Percentiles rank a stretch among this genome's conserved stretches.
phyloP scores from a whole-genome alignment of 2,329 filamentous ascomycete species.

The Cercospora sesami region DNA sequence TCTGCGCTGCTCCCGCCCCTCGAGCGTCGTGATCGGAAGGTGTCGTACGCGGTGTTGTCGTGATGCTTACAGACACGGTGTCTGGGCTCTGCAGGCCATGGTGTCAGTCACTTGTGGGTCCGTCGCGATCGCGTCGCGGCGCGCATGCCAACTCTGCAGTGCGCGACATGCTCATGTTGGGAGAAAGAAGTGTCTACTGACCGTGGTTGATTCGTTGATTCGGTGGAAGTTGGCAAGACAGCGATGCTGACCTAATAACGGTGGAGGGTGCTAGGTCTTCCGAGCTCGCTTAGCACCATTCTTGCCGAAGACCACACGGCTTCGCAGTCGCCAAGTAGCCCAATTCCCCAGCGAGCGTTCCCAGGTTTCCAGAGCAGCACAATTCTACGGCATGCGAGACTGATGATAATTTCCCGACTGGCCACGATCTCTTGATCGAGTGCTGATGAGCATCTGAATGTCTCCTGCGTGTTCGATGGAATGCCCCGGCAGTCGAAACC shows the following conservation, averaged over 20 bases:
- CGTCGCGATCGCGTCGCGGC: not conserved
- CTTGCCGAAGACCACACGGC: not conserved
- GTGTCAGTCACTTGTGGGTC: not conserved
- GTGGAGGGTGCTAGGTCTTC: no score
- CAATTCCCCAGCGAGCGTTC: not conserved
- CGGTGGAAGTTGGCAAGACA: no score
- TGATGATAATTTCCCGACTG: not conserved
- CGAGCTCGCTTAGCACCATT: no score
- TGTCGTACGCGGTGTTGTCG: not conserved
- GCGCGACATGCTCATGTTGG: not conserved
- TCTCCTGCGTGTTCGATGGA: not conserved
- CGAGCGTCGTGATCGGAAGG: not conserved
- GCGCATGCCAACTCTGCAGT: not conserved
- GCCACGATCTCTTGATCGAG: not conserved
- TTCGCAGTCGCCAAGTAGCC: not conserved
- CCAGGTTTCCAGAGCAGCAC: not conserved
- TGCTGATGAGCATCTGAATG: not conserved
- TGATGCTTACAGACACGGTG: not conserved
- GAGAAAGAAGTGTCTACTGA: not conserved
- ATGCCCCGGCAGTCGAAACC: not conserved
- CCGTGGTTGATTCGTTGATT: not conserved
- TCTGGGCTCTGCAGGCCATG: constrained; percentile 1
- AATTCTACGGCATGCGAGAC: not conserved
- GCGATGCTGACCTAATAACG: no score
- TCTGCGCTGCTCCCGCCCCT: not conserved